Base-by-base conservation (phyloP, 768 basidiomycete genomes). In the Boletus rubescentipes region DNA sequence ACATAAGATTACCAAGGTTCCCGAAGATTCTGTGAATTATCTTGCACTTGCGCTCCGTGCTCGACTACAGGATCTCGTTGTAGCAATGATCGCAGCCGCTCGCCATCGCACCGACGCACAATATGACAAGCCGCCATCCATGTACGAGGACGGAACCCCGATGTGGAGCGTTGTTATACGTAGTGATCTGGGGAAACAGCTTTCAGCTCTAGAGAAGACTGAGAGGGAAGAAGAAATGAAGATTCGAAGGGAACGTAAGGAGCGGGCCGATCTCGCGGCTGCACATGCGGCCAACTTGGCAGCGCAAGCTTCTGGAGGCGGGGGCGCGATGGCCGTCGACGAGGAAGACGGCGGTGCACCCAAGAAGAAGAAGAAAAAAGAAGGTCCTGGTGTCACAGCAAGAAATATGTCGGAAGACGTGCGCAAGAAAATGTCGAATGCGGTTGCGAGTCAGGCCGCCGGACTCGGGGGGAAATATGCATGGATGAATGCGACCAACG, bases 331-430 rank as follows among this genome's bases (percentile, higher is more conserved):
- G 65, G 63, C 61, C 0, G 58, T 70, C 11, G 75, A 76, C 23
- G 79, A 76, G 9, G 83, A 80, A 16, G 82, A 80, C 5, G 81
- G 76, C 2, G 79, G 76, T 34, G 80, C 79, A 46, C 85, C 86
- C 73, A 91, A 88, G 74, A 91, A 90, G 69, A 79, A 79, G 72
- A 82, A 87, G 70, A 91, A 91, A 68, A 86, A 87, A 66, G 90
- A 91, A 31, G 88, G 88, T 0, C 89, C 91, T 0, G 88, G 90
- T 11, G 87, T 91, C 11, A 89, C 89, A 0, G 90, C 91, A 50
- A 76, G 88, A 52, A 93, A 93, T 65, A 91, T 95, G 89, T 87
- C 86, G 6, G 93, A 93, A 70, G 93, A 94, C 61, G 88, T 92
- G 62, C 77, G 86, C 60, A 95, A 95, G 78, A 93, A 91, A 68